phyloP scores from a whole-genome alignment of 176 grass and related monocot genomes.

The Coix lacrymajobi region DNA sequence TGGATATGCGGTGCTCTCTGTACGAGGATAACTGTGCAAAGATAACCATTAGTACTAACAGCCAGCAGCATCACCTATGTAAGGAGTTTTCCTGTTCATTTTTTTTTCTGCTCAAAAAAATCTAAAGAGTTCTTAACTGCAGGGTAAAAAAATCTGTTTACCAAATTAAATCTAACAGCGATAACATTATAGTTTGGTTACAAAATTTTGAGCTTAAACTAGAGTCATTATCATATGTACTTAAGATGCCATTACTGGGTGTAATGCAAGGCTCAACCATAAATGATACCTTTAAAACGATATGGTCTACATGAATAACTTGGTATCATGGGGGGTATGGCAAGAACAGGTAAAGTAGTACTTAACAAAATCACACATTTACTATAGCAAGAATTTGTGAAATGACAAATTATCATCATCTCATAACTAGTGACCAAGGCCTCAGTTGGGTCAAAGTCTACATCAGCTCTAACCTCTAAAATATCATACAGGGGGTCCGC shows the following conservation, averaged over 20 bases:
- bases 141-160: background rate
- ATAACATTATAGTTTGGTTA: background rate
- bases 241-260: background rate
- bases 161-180: background rate
- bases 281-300: background rate
- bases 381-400: constrained; percentile 4
- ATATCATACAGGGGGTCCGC: background rate
- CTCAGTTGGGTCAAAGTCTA: background rate
- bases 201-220: constrained; percentile 2
- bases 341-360: background rate
- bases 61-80: constrained; percentile 7
- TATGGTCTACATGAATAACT: background rate
- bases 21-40: constrained; percentile 88
- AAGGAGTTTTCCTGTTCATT: background rate
- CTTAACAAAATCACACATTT: background rate
- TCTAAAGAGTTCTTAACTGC: background rate
- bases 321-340: background rate
- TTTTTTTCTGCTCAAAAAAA: background rate
- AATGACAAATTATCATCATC: background rate
- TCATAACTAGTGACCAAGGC: background rate
- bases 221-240: background rate
- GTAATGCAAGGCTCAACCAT: background rate
- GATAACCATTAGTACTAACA: constrained; percentile 12
- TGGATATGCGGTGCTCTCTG: constrained; percentile 93
- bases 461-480: background rate